Percentiles rank a stretch among this genome's conserved stretches.
Evolutionary conservation across 176 grass and related monocot genomes (phyloP).

Genomic region (Triticum urartu): DNA sequence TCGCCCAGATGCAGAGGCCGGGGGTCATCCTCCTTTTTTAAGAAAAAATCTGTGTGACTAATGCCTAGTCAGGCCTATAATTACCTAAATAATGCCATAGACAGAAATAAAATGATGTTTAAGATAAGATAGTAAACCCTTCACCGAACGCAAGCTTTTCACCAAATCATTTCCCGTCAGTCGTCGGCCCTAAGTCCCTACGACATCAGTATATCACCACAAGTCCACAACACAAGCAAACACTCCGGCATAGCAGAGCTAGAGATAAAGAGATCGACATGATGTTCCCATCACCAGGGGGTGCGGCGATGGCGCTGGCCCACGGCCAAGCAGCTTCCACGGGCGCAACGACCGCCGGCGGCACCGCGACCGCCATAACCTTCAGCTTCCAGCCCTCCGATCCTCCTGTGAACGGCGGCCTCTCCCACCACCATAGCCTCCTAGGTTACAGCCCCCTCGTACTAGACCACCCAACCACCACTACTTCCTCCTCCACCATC

Average conservation of each 20-base stretch:
- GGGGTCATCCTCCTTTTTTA: no score
- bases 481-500: slow-evolving; percentile 20
- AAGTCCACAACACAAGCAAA: background rate
- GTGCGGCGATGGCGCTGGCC: slow-evolving; percentile 35
- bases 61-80: background rate
- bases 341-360: background rate
- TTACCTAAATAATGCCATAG: background rate
- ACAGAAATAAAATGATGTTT: background rate
- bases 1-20: no score
- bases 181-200: background rate
- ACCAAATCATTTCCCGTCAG: background rate
- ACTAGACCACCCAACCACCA: slow-evolving; percentile 37
- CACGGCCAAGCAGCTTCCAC: slow-evolving; percentile 3
- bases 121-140: background rate
- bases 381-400: slow-evolving; percentile 39
- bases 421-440: slow-evolving; percentile 37
- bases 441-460: slow-evolving; percentile 45
- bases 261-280: background rate
- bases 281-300: slow-evolving; percentile 58
- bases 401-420: background rate
- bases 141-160: background rate
- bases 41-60: background rate
- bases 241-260: slow-evolving; percentile 1
- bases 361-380: background rate
- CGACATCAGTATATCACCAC: background rate